Evolutionary conservation across 2,329 filamentous ascomycete genomes (phyloP), one percentile per base, ranked within the genome.

Genomic region (Penicillium brevicompactum): DNA sequence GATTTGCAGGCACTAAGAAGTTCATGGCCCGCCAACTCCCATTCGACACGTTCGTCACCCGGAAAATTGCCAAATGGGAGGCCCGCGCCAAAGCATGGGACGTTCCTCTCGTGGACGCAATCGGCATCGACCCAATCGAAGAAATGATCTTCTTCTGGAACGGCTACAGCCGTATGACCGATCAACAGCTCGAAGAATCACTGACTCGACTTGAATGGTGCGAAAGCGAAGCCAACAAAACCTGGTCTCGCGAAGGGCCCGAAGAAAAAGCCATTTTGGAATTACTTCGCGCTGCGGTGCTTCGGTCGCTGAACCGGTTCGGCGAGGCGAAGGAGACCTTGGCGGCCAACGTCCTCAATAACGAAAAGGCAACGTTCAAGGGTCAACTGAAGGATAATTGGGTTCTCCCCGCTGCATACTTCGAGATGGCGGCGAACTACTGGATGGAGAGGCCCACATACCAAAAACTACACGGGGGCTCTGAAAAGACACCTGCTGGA

Each of bases 71-170:
- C 51, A 96, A 96, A 73, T 97, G 92, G 92, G 88, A 95, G 67
- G 85, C 86, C 30, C 82, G 91, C 21, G 86, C 89, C 4, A 87
- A 87, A 67, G 79, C 83, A 44, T 83, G 87, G 73, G 79, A 82
- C 2, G 75, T 91, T 31, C 83, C 87, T 46, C 78, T 97, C 3
- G 83, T 89, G 1, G 93, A 97, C 64, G 92, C 89, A 0, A 81
- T 95, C 8, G 92, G 92, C 0, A 81, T 90, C 3, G 89, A 87
- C 56, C 94, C 94, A 0, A 79, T 91, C 0, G 85, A 92, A 66
- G 94, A 97, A 77, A 96, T 97, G 89, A 87, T 89, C 11, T 96
- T 93, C 71, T 86, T 97, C 65, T 97, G 92, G 92, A 92, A 91
- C 67, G 93, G 92, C 0, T 86, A 85, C 64, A 93, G 90, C 74